Evolutionary conservation across 805 yeast genomes (phyloP).

Genomic region (Starmerella apis): DNA sequence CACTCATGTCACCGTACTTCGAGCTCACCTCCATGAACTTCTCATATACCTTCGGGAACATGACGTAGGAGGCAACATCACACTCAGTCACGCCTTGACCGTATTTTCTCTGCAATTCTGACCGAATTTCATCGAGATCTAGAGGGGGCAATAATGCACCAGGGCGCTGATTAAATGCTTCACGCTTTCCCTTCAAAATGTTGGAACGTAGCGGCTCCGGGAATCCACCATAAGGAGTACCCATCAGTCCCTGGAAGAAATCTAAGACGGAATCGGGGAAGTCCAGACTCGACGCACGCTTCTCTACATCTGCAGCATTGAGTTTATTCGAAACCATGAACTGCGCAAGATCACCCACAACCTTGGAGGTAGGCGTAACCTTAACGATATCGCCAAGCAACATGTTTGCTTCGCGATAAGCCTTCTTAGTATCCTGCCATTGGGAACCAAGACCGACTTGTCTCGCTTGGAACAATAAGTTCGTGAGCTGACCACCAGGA

Average conservation of each 20-base stretch:
- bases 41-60: constrained; percentile 98
- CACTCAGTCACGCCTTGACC: constrained; percentile 62
- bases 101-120: constrained; percentile 66
- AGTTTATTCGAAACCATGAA: constrained; percentile 96
- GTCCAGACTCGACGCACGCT: constrained; percentile 81
- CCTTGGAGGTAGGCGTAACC: constrained; percentile 99
- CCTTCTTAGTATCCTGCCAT: constrained; percentile 93
- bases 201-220: constrained; percentile 97
- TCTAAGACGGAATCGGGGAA: constrained; percentile 98
- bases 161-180: constrained; percentile 80
- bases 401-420: constrained; percentile 82
- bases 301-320: constrained; percentile 70
- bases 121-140: constrained; percentile 59
- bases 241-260: constrained; percentile 98
- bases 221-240: constrained; percentile 99
- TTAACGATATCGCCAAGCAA: constrained; percentile 93
- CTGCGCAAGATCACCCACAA: constrained; percentile 99
- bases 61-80: constrained; percentile 89
- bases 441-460: constrained; percentile 95
- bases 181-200: constrained; percentile 82
- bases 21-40: constrained; percentile 64
- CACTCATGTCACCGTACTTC: constrained; percentile 83
- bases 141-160: constrained; percentile 83
- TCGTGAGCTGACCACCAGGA: constrained; percentile 99
- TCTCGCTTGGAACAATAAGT: constrained; percentile 96